Conservation (phyloP, 208 protist genomes). For the Trypanosoma scelopori region DNA sequence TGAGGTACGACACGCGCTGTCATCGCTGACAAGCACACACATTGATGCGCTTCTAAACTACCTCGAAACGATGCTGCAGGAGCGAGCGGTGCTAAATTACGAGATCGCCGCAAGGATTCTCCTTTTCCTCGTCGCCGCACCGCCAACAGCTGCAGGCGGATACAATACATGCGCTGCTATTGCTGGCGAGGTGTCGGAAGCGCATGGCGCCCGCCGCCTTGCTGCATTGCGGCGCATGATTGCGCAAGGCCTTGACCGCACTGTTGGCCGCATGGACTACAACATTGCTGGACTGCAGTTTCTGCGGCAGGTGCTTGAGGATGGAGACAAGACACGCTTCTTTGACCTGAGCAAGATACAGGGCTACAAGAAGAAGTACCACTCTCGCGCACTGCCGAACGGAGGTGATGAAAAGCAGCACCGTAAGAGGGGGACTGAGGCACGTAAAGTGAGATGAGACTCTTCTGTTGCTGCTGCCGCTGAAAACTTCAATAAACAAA, state of each 20-base stretch:
- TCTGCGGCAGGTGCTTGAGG: conserved; percentile 60
- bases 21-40: conserved; percentile 78
- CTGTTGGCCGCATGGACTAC: conserved; percentile 71
- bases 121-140: conserved; percentile 60
- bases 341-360: conserved; percentile 83
- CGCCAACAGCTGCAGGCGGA: conserved; percentile 8
- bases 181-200: conserved; percentile 65
- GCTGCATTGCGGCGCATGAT: conserved; percentile 54
- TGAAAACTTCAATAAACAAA: too few relatives aligned
- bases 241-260: conserved; percentile 56
- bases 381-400: conserved; percentile 45
- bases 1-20: conserved; percentile 81
- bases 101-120: conserved; percentile 79
- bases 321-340: conserved; percentile 70
- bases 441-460: too few relatives aligned
- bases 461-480: too few relatives aligned
- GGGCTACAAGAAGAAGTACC: conserved; percentile 82
- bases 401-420: too few relatives aligned
- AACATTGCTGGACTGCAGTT: conserved; percentile 72
- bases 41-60: conserved; percentile 72
- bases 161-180: conserved; percentile 39
- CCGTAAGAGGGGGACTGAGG: too few relatives aligned
- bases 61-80: conserved; percentile 63
- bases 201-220: conserved; percentile 61
- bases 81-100: conserved; percentile 74